Base-by-base conservation (phyloP, 192 early-diverging fungal species). In the Backusella macrospora region DNA sequence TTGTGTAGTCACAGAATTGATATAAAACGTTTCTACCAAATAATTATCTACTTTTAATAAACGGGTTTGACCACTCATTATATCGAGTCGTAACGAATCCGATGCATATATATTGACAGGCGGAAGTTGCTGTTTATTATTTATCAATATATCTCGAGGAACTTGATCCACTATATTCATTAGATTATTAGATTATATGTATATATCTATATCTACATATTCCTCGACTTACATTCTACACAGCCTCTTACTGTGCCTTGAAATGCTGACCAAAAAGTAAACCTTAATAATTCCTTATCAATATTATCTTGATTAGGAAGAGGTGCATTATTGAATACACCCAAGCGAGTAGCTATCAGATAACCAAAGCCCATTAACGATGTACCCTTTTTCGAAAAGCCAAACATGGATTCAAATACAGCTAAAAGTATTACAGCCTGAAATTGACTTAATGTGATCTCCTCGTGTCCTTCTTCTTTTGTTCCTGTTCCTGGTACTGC, bases 351-450 rank as follows among this genome's bases (percentile, higher is more conserved):
- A 7, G 44, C 71, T 38, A 75, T 70, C 37, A 68, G 59, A 38
- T 46, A 74, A 0, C 69, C 26, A 37, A 75, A 34, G 4, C 47
- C 72, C n/a, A 74, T 34, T 18, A 77, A 12, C 16, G 76, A 21
- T 0, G 62, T 72, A 4, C 78, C 78, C 38, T 62, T 75, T 43
- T 79, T 79, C 0, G 73, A 49, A 26, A 66, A 44, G 9, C 74
- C 78, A 65, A 75, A 71, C 5, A 46, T 72, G 7, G 48, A 39
- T 39, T 79, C 78, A 67, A 75, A 75, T 21, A 52, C 46, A 5
- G 47, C 69, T 8, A 79, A 40, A 6, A 79, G 38, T 0, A 72
- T 52, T 29, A 65, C 48, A 1, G 78, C 78, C 43, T 79, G 78
- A 8, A 70, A 64, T 65, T 67, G 63, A 9, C 73, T 13, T 15